Percentiles rank a stretch among this genome's conserved stretches.
phyloP scores from a whole-genome alignment of 2,329 filamentous ascomycete genomes.

The Passalora sequoiae region DNA sequence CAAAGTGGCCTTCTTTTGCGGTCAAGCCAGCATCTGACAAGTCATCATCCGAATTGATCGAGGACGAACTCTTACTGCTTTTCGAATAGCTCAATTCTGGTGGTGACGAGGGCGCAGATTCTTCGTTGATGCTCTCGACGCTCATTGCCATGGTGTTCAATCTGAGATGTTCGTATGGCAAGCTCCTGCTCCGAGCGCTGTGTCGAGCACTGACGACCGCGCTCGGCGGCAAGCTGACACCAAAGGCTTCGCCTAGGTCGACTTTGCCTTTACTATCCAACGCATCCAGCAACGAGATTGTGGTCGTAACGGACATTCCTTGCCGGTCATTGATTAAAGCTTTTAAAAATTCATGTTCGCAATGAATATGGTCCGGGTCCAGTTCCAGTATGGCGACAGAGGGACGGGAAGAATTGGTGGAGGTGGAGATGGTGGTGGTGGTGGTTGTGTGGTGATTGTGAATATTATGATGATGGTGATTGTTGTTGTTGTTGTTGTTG shows the following conservation, averaged over 20 bases:
- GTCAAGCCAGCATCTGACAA: constrained; percentile 30
- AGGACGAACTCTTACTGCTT: constrained; percentile 71
- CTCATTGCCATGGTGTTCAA: constrained; percentile 13
- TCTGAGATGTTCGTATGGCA: constrained; percentile 9
- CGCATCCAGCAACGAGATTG: constrained; percentile 2
- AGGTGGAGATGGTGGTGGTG: not conserved
- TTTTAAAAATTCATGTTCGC: constrained; percentile 21
- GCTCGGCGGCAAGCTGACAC: constrained; percentile 16
- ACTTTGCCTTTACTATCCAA: not conserved
- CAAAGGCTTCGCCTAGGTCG: constrained; percentile 1
- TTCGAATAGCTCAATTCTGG: constrained; percentile 62
- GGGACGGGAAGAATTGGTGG: not conserved
- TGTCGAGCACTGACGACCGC: constrained; percentile 13
- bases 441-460: not conserved
- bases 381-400: constrained; percentile 1
- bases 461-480: too few species aligned
- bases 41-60: constrained; percentile 66
- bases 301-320: not conserved
- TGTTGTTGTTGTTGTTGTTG: constrained; percentile 3
- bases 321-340: constrained; percentile 16
- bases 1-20: constrained; percentile 77
- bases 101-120: constrained; percentile 22
- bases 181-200: constrained; percentile 15
- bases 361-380: not conserved
- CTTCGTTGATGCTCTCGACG: constrained; percentile 19